phyloP scores from a whole-genome alignment of 495 filamentous ascomycete genomes.

The Podospora comata region DNA sequence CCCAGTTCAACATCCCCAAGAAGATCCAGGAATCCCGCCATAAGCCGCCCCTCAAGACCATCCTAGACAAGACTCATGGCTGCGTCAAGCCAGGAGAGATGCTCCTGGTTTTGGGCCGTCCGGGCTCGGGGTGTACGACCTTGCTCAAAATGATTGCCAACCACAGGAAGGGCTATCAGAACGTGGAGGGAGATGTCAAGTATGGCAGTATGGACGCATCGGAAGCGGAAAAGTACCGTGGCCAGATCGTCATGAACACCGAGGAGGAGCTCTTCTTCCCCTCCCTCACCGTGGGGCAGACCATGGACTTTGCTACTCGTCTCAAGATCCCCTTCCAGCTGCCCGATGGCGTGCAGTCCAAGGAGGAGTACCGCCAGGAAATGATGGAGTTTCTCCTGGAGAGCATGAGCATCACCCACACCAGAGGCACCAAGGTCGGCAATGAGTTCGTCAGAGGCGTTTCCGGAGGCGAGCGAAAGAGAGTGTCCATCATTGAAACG shows the following conservation, averaged over 20 bases:
- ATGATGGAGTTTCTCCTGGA: constrained; percentile 29
- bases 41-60: constrained; percentile 56
- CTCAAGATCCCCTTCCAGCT: constrained; percentile 45
- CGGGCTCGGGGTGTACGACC: constrained; percentile 72
- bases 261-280: constrained; percentile 65
- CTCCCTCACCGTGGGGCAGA: constrained; percentile 61
- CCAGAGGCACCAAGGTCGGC: constrained; percentile 71
- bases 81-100: constrained; percentile 67
- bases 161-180: constrained; percentile 64
- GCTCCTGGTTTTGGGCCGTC: constrained; percentile 74
- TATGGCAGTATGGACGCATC: constrained; percentile 60
- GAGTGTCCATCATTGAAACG: constrained; percentile 52
- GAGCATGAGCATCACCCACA: constrained; percentile 65
- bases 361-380: constrained; percentile 22
- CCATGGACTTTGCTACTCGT: constrained; percentile 57
- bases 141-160: constrained; percentile 78
- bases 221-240: constrained; percentile 55
- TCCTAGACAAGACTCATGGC: constrained; percentile 54
- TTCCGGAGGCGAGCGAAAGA: constrained; percentile 57
- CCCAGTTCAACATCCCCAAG: constrained; percentile 53
- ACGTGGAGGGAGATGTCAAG: constrained; percentile 62
- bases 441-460: constrained; percentile 75
- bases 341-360: constrained; percentile 15
- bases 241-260: constrained; percentile 54
- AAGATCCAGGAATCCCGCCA: constrained; percentile 43